Evolutionary conservation across 768 basidiomycete species (phyloP), one percentile per base, ranked within the genome.

Genomic region (Melanogaster broomeanus): DNA sequence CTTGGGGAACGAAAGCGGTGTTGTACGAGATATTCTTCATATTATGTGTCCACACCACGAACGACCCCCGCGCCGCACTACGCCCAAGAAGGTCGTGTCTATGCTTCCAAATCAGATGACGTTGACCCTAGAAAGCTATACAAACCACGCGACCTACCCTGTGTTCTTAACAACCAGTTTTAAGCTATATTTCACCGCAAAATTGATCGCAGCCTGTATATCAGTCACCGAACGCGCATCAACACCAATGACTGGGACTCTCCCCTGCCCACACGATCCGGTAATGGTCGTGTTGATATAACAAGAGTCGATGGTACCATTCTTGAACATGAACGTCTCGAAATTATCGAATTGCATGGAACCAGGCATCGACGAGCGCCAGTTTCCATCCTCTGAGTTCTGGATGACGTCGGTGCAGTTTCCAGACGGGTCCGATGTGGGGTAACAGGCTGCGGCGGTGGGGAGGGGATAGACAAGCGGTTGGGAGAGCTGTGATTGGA

Each of bases 251-350:
- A 45, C 52, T 4, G 61, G 58, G 9, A 70, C 60, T 4, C 37
- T 45, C 0, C 59, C 64, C 44, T 62, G 62, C 6, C 35, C 52
- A 40, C 66, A 68, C 12, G n/a, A 43, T 7, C 46, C 54, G 3
- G 49, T 48, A 40, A 67, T 43, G 6, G 43, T 47, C 24, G 73
- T 74, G 22, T 76, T 69, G 44, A 75, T 28, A 12, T 59, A 66
- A 27, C 57, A 65, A 16, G 45, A 73, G 53, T 74, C 74, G 42
- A 79, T 75, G 39, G 76, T 79, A 28, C 74, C 78, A 57, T 78
- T 79, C 18, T 37, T 54, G n/a, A 67, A 74, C 2, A 63, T 56
- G 49, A 59, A 73, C 31, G 60, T 68, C 57, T 68, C 73, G 30
- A 53, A 70, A 33, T 73, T 72, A 4, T 61, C 45, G 4, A 35